These are phyloP conservation scores for Coemansia sp. DNA, from an alignment of 192 early-diverging fungal genomes.

Conservation along the genomic window DNA sequence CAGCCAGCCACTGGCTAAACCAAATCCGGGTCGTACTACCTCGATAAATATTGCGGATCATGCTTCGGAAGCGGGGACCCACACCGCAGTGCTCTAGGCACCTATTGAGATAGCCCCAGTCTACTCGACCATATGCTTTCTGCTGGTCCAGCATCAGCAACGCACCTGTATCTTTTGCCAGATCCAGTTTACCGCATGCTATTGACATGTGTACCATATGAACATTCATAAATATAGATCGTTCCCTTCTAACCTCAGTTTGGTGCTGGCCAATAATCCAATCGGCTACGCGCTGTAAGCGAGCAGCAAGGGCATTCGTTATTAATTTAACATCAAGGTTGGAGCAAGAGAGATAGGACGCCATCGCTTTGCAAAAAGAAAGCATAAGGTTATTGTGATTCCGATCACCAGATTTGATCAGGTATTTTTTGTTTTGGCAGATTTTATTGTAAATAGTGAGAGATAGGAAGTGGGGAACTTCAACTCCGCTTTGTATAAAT, in stretches of 20 bases:
- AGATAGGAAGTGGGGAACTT: not conserved
- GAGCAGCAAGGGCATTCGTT: no score
- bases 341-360: no score
- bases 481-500: not conserved
- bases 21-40: not conserved
- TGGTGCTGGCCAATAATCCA: no score
- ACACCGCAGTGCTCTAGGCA: constrained; percentile 4
- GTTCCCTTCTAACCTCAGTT: no score
- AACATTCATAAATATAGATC: no score
- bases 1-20: not conserved
- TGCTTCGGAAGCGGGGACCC: not conserved
- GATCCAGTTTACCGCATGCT: not conserved
- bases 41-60: not conserved
- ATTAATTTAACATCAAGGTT: no score
- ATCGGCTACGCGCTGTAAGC: no score
- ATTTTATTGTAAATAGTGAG: not conserved
- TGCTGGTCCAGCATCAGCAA: constrained; percentile 3
- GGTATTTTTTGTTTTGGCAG: no score
- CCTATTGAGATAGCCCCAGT: constrained; percentile 6
- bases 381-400: no score
- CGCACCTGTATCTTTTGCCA: not conserved
- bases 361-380: no score
- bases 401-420: no score
- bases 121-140: constrained; percentile 13
- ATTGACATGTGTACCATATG: not conserved